Evolutionary conservation across 129 eudicot species (phyloP), one percentile per base, ranked within the genome.

Genomic region (Artemisia argyi): DNA sequence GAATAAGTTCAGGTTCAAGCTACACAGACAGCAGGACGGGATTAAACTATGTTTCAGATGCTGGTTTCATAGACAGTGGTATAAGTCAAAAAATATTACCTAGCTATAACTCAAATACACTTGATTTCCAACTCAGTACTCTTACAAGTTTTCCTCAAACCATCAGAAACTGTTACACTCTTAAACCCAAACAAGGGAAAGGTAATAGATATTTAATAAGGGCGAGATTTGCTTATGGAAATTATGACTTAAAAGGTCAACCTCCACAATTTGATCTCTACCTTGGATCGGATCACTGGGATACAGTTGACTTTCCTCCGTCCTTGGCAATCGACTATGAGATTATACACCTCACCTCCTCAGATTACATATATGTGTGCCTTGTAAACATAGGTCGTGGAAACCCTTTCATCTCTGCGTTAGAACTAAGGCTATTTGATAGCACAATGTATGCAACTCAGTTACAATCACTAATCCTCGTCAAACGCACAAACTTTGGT

Each of bases 141-240:
- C 22, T 86, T 7, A 77, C 85, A 82, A 82, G 83, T 62, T 86
- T 86, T 71, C 85, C 85, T 30, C 2, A 62, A 12, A 86, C 79
- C 13, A 56, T 4, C 20, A 69, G 82, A 59, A 80, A 80, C 61
- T 86, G 91, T 48, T 86, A 86, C 77, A 80, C 81, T 50, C 72
- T 86, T 0, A 71, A n/a, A 26, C 78, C 87, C 24, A 7, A 51
- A 11, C 28, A 30, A n/a, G 85, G 83, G 28, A 83, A 83, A 70
- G 75, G 69, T 13, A 65, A 44, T 11, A 73, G 22, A 35, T 83
- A 58, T 51, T 9, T 80, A 42, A 74, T 86, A 47, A 66, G 91
- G 35, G 81, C 79, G 2, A 59, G 14, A 4, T 86, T 83, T n/a
- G 3, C 61, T 76, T 80, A 86, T 1, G 91, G 87, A 24, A 78